These are phyloP conservation scores for Chrysoporthe austroafricana DNA, from an alignment of 2,329 filamentous ascomycete genomes.

Conservation along the genomic window DNA sequence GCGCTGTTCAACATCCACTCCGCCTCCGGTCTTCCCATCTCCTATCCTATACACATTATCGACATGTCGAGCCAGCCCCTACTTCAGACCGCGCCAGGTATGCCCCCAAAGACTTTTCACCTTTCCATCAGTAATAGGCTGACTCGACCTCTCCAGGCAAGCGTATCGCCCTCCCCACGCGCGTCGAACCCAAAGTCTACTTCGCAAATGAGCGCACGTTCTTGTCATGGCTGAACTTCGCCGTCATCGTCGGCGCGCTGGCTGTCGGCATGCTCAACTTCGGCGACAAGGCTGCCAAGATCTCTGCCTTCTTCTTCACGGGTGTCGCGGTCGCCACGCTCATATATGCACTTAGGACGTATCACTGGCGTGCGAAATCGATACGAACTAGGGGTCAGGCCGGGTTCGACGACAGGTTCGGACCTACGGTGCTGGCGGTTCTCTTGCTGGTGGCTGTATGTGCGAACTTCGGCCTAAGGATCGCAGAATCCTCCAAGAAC, in stretches of 20 bases:
- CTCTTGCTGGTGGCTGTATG: constrained; percentile 87
- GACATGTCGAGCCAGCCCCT: constrained; percentile 96
- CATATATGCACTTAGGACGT: constrained; percentile 92
- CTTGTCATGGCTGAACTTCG: constrained; percentile 99
- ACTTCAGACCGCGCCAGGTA: constrained; percentile 90
- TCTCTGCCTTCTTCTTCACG: constrained; percentile 92
- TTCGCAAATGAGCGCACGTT: constrained; percentile 99
- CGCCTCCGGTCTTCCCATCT: neutral
- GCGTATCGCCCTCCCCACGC: constrained; percentile 95
- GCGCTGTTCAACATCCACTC: neutral
- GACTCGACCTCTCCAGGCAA: constrained; percentile 68
- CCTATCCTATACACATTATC: constrained; percentile 29
- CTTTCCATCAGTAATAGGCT: constrained; percentile 3
- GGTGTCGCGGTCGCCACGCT: constrained; percentile 92
- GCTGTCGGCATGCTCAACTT: constrained; percentile 98
- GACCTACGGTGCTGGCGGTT: constrained; percentile 86
- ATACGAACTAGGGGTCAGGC: constrained; percentile 90
- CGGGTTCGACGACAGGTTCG: constrained; percentile 95
- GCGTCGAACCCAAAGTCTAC: constrained; percentile 99
- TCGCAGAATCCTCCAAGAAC: constrained; percentile 52
- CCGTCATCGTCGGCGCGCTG: constrained; percentile 94
- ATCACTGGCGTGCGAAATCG: constrained; percentile 95
- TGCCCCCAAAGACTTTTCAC: constrained; percentile 32
- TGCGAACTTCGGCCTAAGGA: constrained; percentile 90
- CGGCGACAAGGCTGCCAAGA: constrained; percentile 90